A percentile compares a stretch with the other conserved stretches of the same genome.
These are phyloP conservation scores for Botrytis elliptica DNA, from an alignment of 2,329 filamentous ascomycete species.

Conservation along the genomic window DNA sequence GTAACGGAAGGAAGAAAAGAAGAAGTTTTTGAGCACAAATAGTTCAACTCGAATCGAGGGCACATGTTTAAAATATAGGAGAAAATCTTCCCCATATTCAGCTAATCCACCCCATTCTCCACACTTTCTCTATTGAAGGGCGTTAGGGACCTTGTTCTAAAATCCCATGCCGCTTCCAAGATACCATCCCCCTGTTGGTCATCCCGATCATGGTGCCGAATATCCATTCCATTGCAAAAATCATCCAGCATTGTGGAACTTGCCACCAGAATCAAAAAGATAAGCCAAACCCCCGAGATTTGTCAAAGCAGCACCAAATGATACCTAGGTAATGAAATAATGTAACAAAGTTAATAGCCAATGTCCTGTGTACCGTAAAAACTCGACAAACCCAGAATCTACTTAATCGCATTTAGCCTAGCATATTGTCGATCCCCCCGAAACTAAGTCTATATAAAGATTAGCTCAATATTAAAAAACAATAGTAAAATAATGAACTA, in stretches of 20 bases:
- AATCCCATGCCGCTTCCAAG: not conserved
- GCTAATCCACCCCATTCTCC: constrained; percentile 4
- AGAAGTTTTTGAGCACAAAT: not conserved
- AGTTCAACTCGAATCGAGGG: not conserved
- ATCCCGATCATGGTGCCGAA: not conserved
- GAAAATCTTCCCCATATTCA: not conserved
- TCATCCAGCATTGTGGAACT: not conserved
- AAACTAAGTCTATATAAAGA: too few relatives aligned
- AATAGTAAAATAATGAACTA: too few relatives aligned
- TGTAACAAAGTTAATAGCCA: not conserved
- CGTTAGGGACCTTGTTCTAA: not conserved
- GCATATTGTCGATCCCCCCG: too few relatives aligned
- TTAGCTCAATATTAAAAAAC: too few relatives aligned
- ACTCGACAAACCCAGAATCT: too few relatives aligned
- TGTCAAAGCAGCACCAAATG: not conserved
- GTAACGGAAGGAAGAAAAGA: not conserved
- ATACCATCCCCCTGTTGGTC: not conserved
- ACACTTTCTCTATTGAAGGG: not conserved
- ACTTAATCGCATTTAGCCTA: too few relatives aligned
- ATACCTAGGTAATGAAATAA: not conserved
- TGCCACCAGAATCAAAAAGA: not conserved
- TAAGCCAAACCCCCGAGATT: not conserved
- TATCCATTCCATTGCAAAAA: not conserved
- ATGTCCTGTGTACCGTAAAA: not conserved
- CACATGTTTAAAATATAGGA: not conserved